A percentile compares a stretch with the other conserved stretches of the same genome.
phyloP scores from a whole-genome alignment of 2,329 filamentous ascomycete species.

The Seiridium cupressi region DNA sequence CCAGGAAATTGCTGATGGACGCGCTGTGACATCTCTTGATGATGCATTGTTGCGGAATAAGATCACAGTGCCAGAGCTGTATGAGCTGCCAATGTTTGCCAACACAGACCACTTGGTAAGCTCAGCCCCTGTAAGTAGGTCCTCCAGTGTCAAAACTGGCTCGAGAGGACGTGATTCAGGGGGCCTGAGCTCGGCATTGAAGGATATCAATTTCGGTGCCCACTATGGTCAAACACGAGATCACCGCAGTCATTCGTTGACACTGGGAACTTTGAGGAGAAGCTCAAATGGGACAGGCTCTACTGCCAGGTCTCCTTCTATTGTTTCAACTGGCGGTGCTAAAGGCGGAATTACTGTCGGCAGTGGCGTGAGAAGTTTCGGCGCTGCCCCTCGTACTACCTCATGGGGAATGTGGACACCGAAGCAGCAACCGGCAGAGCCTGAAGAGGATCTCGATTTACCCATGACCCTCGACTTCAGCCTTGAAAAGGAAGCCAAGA shows the following conservation, averaged over 20 bases:
- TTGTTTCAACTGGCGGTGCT: constrained; percentile 20
- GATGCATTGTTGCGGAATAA: constrained; percentile 17
- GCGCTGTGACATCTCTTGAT: constrained; percentile 24
- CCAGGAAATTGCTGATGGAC: constrained; percentile 21
- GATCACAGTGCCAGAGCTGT: constrained; percentile 57
- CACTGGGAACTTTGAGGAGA: constrained; percentile 32
- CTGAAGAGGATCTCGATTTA: constrained; percentile 20
- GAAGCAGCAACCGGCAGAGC: constrained; percentile 23
- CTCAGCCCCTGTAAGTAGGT: constrained; percentile 27
- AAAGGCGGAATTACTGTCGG: constrained; percentile 37
- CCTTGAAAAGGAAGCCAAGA: constrained; percentile 27
- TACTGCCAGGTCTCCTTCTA: constrained; percentile 19
- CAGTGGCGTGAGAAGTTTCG: constrained; percentile 24
- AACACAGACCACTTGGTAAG: constrained; percentile 69
- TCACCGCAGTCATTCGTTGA: constrained; percentile 45
- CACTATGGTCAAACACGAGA: constrained; percentile 39
- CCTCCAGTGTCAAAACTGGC: constrained; percentile 28
- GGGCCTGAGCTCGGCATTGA: constrained; percentile 31
- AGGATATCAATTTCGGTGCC: constrained; percentile 23
- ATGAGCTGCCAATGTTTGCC: constrained; percentile 73
- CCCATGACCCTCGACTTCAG: constrained; percentile 52
- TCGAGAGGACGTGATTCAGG: constrained; percentile 37
- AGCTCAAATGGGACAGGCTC: constrained; percentile 18
- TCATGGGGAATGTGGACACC: constrained; percentile 50
- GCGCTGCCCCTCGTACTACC: constrained; percentile 32